Evolutionary conservation across 2,329 filamentous ascomycete genomes (phyloP).

Genomic region (Gyromitra esculenta): DNA sequence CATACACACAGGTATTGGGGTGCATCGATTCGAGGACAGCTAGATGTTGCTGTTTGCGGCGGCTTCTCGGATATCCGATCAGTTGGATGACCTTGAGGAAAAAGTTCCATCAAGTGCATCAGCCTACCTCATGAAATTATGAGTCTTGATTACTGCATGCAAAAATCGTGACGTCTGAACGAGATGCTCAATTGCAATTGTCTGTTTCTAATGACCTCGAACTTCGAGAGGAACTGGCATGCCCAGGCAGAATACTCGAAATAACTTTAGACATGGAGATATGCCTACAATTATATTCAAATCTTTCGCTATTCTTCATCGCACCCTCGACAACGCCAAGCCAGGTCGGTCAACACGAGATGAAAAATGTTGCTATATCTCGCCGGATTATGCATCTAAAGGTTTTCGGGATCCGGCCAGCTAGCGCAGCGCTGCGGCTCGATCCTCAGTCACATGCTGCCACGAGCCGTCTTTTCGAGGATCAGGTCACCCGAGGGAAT

Average conservation of each 20-base stretch:
- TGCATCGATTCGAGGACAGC: background rate
- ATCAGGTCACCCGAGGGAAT: conserved; percentile 2
- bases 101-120: background rate
- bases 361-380: background rate
- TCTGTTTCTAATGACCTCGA: background rate
- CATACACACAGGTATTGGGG: conserved; percentile 1
- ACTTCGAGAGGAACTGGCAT: background rate
- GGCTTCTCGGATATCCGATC: conserved; percentile 18
- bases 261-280: background rate
- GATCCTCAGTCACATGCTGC: conserved; percentile 13
- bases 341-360: background rate
- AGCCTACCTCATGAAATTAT: conserved; percentile 1
- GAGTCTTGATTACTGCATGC: background rate
- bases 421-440: conserved; percentile 4
- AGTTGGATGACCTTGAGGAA: background rate
- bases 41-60: conserved; percentile 5
- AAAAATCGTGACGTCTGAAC: background rate
- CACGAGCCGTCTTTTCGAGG: background rate
- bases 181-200: background rate
- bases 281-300: conserved; percentile 6
- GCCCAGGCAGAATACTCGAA: background rate
- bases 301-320: background rate
- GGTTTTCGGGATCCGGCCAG: conserved; percentile 1
- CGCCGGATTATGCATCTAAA: background rate
- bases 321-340: background rate